Evolutionary conservation across 164 flowering plant genomes (phyloP).

Genomic region (Chimonanthus salicifolius): DNA sequence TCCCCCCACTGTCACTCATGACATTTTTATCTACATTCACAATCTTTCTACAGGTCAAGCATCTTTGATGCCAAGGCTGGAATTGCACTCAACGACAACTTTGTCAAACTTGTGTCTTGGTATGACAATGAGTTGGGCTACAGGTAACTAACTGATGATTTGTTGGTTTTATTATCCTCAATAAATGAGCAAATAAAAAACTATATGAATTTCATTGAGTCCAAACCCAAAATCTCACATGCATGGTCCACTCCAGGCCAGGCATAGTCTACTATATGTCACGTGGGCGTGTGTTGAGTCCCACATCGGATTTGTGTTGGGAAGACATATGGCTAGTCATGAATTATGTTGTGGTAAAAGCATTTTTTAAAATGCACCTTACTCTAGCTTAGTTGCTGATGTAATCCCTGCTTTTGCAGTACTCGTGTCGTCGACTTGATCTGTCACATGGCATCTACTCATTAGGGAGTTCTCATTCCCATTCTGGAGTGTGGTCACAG

Average conservation of each 20-base stretch:
- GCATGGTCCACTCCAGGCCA: too few species aligned
- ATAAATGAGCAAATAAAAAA: too few species aligned
- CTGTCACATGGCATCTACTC: neutral
- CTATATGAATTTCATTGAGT: neutral
- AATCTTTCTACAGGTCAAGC: slow-evolving; percentile 53
- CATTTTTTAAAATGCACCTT: neutral
- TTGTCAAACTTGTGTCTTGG: slow-evolving; percentile 85
- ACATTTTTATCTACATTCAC: too few species aligned
- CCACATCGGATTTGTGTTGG: neutral
- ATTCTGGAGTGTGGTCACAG: too few species aligned
- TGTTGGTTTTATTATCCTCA: too few species aligned
- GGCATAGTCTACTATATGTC: too few species aligned
- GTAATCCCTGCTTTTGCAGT: neutral
- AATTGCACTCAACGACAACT: slow-evolving; percentile 70
- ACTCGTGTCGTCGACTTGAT: slow-evolving; percentile 3
- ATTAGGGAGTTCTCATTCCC: neutral
- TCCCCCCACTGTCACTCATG: too few species aligned
- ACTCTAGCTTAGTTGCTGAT: neutral
- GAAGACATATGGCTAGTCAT: too few species aligned
- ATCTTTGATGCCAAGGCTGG: slow-evolving; percentile 97
- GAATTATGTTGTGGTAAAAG: too few species aligned
- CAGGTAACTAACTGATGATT: slow-evolving; percentile 40
- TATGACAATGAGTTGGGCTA: slow-evolving; percentile 94
- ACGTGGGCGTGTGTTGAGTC: too few species aligned
- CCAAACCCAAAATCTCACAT: neutral